Conservation (phyloP, 108 stramenopile species). For the Schizochytrium sp. region DNA sequence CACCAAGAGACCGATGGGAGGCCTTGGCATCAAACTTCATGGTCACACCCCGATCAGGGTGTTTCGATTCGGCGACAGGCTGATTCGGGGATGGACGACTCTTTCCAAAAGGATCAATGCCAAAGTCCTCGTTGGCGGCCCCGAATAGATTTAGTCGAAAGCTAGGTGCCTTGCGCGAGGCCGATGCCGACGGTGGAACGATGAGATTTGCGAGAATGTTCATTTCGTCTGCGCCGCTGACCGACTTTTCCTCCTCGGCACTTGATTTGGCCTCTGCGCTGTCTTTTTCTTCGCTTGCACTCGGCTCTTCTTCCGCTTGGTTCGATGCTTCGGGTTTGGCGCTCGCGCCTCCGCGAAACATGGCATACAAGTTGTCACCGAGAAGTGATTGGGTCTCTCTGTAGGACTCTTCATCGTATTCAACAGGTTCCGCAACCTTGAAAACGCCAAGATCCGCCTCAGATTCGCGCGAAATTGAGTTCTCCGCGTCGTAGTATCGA, state of each 20-base stretch:
- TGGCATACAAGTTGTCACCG: neutral
- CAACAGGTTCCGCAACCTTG: neutral
- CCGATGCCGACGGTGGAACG: neutral
- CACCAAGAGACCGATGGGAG: neutral
- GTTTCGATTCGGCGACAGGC: neutral
- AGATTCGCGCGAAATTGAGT: neutral
- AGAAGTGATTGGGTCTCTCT: neutral
- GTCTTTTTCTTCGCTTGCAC: neutral
- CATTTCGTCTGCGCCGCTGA: neutral
- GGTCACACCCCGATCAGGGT: neutral
- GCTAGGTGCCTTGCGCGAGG: neutral
- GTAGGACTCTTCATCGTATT: neutral
- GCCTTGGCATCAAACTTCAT: slow-evolving; percentile 6
- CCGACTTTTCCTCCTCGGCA: neutral
- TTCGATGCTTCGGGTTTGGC: neutral
- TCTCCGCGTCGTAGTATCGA: neutral
- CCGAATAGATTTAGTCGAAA: neutral
- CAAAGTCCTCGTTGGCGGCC: neutral
- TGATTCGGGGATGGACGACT: neutral
- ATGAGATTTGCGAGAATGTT: neutral
- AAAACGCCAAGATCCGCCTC: neutral
- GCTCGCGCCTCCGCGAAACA: neutral
- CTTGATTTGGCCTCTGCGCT: neutral
- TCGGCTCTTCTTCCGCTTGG: neutral
- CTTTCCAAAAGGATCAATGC: neutral